phyloP scores from a whole-genome alignment of 75 land plant species.

The Azolla pinnata region DNA sequence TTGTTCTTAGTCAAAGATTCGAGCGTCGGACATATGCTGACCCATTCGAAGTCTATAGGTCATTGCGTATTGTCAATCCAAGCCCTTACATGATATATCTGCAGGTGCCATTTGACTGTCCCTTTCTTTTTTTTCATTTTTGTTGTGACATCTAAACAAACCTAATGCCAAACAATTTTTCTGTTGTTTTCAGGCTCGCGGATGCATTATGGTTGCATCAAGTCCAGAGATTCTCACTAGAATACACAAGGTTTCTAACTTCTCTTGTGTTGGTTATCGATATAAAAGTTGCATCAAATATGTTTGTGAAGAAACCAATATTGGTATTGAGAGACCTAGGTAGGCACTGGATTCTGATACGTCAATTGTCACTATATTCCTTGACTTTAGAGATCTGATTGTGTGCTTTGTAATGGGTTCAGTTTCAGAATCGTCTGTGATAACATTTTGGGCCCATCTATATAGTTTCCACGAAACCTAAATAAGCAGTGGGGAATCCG shows the following conservation, averaged over 20 bases:
- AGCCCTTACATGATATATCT: slow-evolving; percentile 96
- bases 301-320: no score
- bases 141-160: background rate
- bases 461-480: no score
- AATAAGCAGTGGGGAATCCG: no score
- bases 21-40: slow-evolving; percentile 89
- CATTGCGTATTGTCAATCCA: slow-evolving; percentile 92
- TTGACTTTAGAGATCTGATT: no score
- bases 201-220: slow-evolving; percentile 85
- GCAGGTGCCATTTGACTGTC: slow-evolving; percentile 31
- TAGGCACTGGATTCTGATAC: no score
- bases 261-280: no score
- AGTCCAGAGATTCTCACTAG: slow-evolving; percentile 95
- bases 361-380: no score
- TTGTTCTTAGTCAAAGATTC: slow-evolving; percentile 91
- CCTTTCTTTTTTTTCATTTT: background rate
- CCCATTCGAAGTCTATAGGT: slow-evolving; percentile 92
- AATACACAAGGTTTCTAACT: slow-evolving; percentile 53
- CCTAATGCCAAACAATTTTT: slow-evolving; percentile 1
- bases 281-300: no score
- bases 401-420: no score
- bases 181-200: slow-evolving; percentile 57
- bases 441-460: no score
- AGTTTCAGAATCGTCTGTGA: no score
- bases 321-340: no score